Base-by-base conservation (phyloP, 2,329 filamentous ascomycete species). In the Pleurostoma richardsiae region DNA sequence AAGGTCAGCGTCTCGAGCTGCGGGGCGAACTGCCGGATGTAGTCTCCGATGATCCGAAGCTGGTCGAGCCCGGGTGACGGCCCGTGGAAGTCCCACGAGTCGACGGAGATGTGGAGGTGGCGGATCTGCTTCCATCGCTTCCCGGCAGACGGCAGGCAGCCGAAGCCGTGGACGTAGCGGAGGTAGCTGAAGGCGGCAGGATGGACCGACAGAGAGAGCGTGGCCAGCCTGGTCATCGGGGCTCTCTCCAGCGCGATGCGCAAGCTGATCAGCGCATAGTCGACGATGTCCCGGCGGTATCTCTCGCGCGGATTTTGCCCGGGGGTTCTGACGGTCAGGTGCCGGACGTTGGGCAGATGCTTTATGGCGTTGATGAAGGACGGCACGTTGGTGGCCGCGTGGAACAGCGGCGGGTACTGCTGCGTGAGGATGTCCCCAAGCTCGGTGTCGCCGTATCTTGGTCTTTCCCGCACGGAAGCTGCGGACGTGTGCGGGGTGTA, bases 391-490 rank as follows among this genome's bases (percentile, higher is more conserved):
- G 88, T 92, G 6, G 90, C 88, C 5, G 90, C 88, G 60, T 96
- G 90, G 68, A 95, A 95, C 3, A 95, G 71, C 5, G 90, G 88
- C 44, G 89, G 88, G 59, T 95, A 95, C 67, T 95, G 90, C 61
- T 89, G 83, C 10, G 89, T 88, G 50, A 95, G 75, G 49, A 95
- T 77, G 60, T 92, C 86, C 51, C 85, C 90, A 58, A 94, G 81
- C 58, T 89, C 86, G 56, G 79, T 76, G 62, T 84, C 88, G 55
- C 86, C 88, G 63, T 95, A 95, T 67, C 89, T 92, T 44, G 86
- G 86, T 45, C 83, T 73, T 52, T 79, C 74, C 55, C 83, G 69
- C 41, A 74, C 79, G 46, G 74, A 80, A 30, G 77, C 77, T 61
- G 80, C 79, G 39, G 82, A 82, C 3, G 80, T 81, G 59, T 90